Base-by-base conservation (phyloP, 306 rosid species). In the Cucurbita argyrosperma region DNA sequence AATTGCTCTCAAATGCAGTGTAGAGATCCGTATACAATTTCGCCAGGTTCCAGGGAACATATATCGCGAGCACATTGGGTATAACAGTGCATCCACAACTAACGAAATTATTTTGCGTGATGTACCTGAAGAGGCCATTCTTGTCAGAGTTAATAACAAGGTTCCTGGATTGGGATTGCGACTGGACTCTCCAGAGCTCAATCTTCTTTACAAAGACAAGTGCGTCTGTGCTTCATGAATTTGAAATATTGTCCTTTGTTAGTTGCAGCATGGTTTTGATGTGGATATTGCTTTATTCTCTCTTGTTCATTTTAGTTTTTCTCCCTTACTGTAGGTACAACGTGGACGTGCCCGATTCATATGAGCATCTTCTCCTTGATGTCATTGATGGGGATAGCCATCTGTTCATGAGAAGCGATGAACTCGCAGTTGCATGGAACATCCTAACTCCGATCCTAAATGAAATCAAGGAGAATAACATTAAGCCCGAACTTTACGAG, bases 101-200 rank as follows among this genome's bases (percentile, higher is more conserved):
- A 93, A 93, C 72, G 98, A 93, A 85, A 90, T 93, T 74, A 93
- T 93, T 84, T 87, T 90, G 47, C 89, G 98, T 1, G 98, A 88
- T 67, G 84, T 74, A 23, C 98, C 97, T 0, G 92, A 90, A 68
- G 98, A 93, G 82, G 92, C 98, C 78, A 88, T 93, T 78, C 78
- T 93, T 72, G 83, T 93, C 74, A 86, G 84, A 80, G 92, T 93
- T 16, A 93, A 93, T 86, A 93, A 90, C 71, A 93, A 89, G 84
- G 83, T 89, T 83, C 98, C 96, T n/a, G 98, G 98, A 73, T 67
- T 93, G 81, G 96, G 93, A 76, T 77, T 90, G 81, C 88, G 84
- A 64, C 82, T 93, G 85, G 97, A 93, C 84, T 88, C 90, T 74
- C 89, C 98, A 8, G 97, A 93, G 53, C 66, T 93, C 74, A 90